Evolutionary conservation across 148 eudicot species (phyloP), one percentile per base, ranked within the genome.

Genomic region (Camellia lanceoleosa): DNA sequence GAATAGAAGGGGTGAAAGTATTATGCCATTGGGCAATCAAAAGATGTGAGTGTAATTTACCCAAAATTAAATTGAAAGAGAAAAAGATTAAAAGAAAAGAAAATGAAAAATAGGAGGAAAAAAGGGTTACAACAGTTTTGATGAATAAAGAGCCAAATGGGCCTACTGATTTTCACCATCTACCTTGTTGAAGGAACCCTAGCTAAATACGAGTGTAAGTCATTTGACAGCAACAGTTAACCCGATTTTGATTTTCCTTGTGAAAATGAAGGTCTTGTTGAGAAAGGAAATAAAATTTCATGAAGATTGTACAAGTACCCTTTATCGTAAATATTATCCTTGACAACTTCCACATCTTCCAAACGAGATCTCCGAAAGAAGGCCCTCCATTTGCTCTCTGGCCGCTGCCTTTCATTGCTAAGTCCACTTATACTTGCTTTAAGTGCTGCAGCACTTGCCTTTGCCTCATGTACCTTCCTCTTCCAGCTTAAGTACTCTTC

Each of bases 321-420:
- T 84, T 87, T 89, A 81, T 96, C 91, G 41, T 96, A 96, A 47
- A 84, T 82, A 83, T 93, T 95, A 20, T 83, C 83, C 84, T 80
- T 89, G 16, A 80, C 85, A 60, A 87, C 88, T 69, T 82, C 81
- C 69, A 79, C 81, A 3, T 89, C 91, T 85, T 89, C 87, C 56
- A 90, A 83, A 68, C 87, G 92, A 44, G 99, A 96, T 86, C 92
- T 92, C 74, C 85, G 78, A 73, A 86, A 96, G 84, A 92, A 87
- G 51, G 87, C 78, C 79, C 80, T 96, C 98, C 99, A 96, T 85
- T 96, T 96, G 87, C 92, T 92, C 76, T 77, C 83, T 16, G 82
- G 89, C 64, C 91, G 89, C 81, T 86, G 89, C 71, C 43, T 83
- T 82, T 88, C 90, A 1, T 81, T 81, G 86, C 81, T 82, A 61